These are phyloP conservation scores for Clausena lansium DNA, from an alignment of 345 rosid species.

Conservation along the genomic window DNA sequence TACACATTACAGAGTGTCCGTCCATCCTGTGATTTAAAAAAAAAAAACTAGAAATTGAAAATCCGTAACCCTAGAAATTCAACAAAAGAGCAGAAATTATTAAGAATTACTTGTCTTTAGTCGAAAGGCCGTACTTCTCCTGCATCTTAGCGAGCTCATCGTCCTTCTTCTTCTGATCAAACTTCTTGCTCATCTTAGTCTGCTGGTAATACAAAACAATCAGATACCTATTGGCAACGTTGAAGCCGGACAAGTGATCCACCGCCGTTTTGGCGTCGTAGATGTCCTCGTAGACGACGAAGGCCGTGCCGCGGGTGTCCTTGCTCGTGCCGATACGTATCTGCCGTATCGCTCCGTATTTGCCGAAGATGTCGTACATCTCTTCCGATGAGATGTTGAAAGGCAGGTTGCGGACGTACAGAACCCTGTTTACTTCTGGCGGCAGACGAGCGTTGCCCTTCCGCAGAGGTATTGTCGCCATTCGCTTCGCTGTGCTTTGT, in stretches of 20 bases:
- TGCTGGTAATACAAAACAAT: conserved; percentile 92
- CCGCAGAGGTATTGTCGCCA: conserved; percentile 75
- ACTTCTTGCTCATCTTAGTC: conserved; percentile 90
- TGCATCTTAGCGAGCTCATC: conserved; percentile 81
- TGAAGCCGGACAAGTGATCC: conserved; percentile 96
- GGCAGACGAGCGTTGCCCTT: conserved; percentile 89
- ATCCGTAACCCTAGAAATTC: background rate
- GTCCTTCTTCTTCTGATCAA: conserved; percentile 91
- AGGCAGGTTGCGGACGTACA: conserved; percentile 96
- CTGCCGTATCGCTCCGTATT: conserved; percentile 96
- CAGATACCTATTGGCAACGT: conserved; percentile 88
- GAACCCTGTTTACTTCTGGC: conserved; percentile 91
- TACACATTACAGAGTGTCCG: too few species aligned
- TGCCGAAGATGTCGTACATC: conserved; percentile 99
- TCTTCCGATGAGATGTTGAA: conserved; percentile 98
- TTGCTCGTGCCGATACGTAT: conserved; percentile 86
- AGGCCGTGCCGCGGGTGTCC: conserved; percentile 93
- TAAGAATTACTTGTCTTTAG: conserved; percentile 66
- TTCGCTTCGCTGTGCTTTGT: conserved; percentile 4
- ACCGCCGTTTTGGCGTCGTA: conserved; percentile 97
- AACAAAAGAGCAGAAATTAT: background rate
- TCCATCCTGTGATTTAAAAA: background rate
- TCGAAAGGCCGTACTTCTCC: conserved; percentile 89
- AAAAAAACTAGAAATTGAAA: background rate
- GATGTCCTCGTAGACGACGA: conserved; percentile 93